A percentile compares a stretch with the other conserved stretches of the same genome.
Evolutionary conservation across 805 yeast species (phyloP).

Genomic region (Jamesozyma piceae): DNA sequence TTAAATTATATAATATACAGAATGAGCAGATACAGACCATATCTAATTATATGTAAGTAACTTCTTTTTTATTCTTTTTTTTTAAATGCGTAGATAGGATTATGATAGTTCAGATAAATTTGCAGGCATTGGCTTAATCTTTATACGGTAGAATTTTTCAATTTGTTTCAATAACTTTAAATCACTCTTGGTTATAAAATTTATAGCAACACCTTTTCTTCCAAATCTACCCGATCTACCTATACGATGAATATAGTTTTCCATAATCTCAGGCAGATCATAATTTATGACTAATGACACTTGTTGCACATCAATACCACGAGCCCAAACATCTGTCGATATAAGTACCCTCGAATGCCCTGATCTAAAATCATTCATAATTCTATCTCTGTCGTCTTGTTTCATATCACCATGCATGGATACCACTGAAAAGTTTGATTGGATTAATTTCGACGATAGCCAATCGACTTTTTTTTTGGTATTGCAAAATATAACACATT

Average conservation of each 20-base stretch:
- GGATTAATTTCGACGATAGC: constrained; percentile 65
- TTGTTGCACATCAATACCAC: constrained; percentile 98
- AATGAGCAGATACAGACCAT: constrained; percentile 22
- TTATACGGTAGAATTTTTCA: constrained; percentile 82
- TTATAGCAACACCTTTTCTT: constrained; percentile 95
- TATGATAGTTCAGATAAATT: constrained; percentile 42
- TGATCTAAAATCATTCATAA: constrained; percentile 92
- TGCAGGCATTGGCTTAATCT: constrained; percentile 89
- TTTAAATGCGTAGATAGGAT: not conserved
- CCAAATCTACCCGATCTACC: constrained; percentile 99
- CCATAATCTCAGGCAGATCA: constrained; percentile 83
- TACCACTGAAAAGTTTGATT: constrained; percentile 80
- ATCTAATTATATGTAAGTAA: constrained; percentile 13
- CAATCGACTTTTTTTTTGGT: constrained; percentile 90
- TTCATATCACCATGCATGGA: constrained; percentile 95
- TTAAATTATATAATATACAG: constrained; percentile 19
- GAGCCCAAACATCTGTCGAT: constrained; percentile 90
- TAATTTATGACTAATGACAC: constrained; percentile 90
- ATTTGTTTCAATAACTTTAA: constrained; percentile 67
- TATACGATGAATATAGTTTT: constrained; percentile 93
- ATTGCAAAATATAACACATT: constrained; percentile 96
- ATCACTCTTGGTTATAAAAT: constrained; percentile 80
- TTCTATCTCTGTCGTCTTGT: constrained; percentile 85
- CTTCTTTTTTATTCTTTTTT: not conserved
- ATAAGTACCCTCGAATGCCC: constrained; percentile 90